Base-by-base conservation (phyloP, 176 grass and related monocot species). In the Metroxylon sagu region DNA sequence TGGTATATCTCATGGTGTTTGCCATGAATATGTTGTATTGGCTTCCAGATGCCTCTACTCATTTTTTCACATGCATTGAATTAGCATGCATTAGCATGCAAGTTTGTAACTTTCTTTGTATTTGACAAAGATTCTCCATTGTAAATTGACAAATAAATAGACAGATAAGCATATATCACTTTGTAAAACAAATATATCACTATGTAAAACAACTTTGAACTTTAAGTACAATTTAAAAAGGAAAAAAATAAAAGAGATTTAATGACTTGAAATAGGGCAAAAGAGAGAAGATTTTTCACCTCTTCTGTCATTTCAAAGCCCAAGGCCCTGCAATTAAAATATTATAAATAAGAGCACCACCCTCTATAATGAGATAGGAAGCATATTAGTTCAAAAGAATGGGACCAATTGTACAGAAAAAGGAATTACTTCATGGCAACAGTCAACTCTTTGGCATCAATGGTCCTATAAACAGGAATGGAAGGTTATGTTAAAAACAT, bases 271-370 rank as follows among this genome's bases (percentile, higher is more conserved):
- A 50, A 6, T 49, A 3, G 17, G 4, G 7, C 49, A 57, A 62
- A 48, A 74, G 14, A 21, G 43, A 51, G 35, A 39, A 39, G 35
- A 10, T 8, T 39, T n/a, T 76, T 59, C 79, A 95, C 89, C 79
- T 95, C 80, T 16, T 73, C 74, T 53, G 79, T 90, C 77, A 86
- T 68, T 77, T 90, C 90, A 70, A 95, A 90, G 21, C 90, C 90
- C 70, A 95, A 17, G 8, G 90, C 90, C 53, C 90, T 95, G 83
- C 5, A 74, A 43, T 63, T 10, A 39, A 39, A 19, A 53, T 54
- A 79, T 48, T 2, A 21, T 26, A 48, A 26, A 59, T 74, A n/a
- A 69, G 30, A 4, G 43, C 30, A 66, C 31, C 5, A 75, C 65
- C 15, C 60, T 49, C 3, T 21, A 74, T 54, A 72, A 49, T 51